Evolutionary conservation across 306 rosid genomes (phyloP), one percentile per base, ranked within the genome.

Genomic region (Acacia confusa): DNA sequence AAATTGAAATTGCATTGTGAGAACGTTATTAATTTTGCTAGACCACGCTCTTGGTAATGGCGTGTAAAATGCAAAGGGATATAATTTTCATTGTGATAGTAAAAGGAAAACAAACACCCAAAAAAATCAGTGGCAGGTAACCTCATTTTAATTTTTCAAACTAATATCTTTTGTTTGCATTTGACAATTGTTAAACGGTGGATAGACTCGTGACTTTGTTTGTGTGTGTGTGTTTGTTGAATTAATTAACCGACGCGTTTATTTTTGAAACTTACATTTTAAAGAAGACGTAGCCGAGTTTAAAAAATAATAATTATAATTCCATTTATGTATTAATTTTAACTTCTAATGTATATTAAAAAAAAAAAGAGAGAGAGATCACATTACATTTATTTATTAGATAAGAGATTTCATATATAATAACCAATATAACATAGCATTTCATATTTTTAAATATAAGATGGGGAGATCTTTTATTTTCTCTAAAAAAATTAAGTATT

Each of bases 81-180:
- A 77, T 63, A 9, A 50, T 52, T 13, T 17, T 60, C 57, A 30
- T 32, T 8, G 64, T 57, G 27, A 45, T 57, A 44, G 12, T 7
- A 4, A 27, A 38, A 57, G 17, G 24, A 36, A 71, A 34, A 34
- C 64, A n/a, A 34, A 44, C 30, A n/a, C 6, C 9, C 65, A 58
- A 22, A 22, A 57, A 36, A 53, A 81, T 16, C 44, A 85, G 70
- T 73, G 20, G 50, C 30, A 7, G 61, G 75, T 80, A 81, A 78
- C 70, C 74, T 78, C 40, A 67, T 70, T 53, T 72, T 78, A 36
- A 52, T 30, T 73, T 20, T 11, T 28, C 22, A 67, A 66, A 45
- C 72, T 43, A 6, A 61, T 75, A 50, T 44, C 44, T 16, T 79
- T 86, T 79, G 86, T 86, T 82, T 79, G 77, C 50, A 79, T 57